Conservation (phyloP, 2,329 filamentous ascomycete genomes). For the Penicillium sp. region DNA sequence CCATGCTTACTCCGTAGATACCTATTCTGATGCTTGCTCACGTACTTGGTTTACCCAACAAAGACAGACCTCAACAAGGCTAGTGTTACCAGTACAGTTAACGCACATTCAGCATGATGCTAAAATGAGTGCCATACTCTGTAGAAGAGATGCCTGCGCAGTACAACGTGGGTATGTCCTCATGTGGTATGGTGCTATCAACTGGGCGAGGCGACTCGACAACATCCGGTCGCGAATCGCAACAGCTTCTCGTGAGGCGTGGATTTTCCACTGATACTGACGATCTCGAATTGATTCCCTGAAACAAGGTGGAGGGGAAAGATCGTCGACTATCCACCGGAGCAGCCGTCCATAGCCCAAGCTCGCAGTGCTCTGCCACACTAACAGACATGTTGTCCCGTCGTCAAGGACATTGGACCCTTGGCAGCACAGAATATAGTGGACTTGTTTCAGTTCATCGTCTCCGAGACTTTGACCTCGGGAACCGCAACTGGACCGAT, state of each 20-base stretch:
- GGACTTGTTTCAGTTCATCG: background rate
- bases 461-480: background rate
- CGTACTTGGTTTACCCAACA: no score
- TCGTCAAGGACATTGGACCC: background rate
- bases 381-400: background rate
- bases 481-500: no score
- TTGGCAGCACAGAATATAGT: background rate
- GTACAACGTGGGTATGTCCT: background rate
- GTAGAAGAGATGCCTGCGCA: background rate
- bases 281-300: background rate
- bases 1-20: no score
- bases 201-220: background rate
- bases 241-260: background rate
- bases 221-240: background rate
- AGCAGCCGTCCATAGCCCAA: background rate
- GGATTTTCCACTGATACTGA: background rate
- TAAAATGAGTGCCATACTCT: no score
- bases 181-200: background rate
- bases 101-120: no score
- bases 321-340: background rate
- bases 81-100: no score
- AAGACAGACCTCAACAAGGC: no score
- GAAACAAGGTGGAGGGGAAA: background rate
- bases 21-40: no score
- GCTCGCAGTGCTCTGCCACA: background rate